Evolutionary conservation across 1,284 basidiomycete species (phyloP), one percentile per base, ranked within the genome.

Genomic region (Erythrobasidium hasegawianum): DNA sequence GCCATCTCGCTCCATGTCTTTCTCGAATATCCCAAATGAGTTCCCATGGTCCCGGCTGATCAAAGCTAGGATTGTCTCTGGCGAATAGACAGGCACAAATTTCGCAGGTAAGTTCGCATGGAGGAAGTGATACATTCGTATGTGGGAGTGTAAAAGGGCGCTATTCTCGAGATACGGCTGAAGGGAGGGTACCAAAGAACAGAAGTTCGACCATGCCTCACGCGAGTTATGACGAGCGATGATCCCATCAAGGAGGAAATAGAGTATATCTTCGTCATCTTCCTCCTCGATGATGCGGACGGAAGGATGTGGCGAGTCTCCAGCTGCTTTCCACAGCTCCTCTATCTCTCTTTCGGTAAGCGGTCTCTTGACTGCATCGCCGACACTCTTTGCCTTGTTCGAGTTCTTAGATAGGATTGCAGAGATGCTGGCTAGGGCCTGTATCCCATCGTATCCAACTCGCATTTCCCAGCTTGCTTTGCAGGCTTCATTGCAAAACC

Each of bases 1-100:
- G 20, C 61, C 72, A 24, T 59, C 71, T 11, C 58, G 60, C 5
- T 60, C 70, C 27, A 55, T 45, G 1, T 50, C 56, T 16, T 57
- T 52, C 52, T 65, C 67, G 68, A 72, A 71, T 45, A 74, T 71
- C 8, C 72, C 72, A 50, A 74, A 74, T n/a, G 67, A 69, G 67
- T 74, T 74, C n/a, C 59, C 65, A n/a, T 59, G 53, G 62, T 74
- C 72, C 29, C 69, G 70, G 3, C 57, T 54, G 1, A 68, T 38
- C n/a, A 72, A 33, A n/a, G 64, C 66, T 40, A 71, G 65, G 41
- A 60, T 14, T 29, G 62, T 54, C 33, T 65, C 43, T 40, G 68
- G 29, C 27, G 53, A 49, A 27, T 57, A 57, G 24, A 50, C 33
- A 10, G 43, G 22, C 20, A 68, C 59, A 16, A 73, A 39, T 1